phyloP scores from a whole-genome alignment of 352 stramenopile species.

The Phytophthora tentaculata region DNA sequence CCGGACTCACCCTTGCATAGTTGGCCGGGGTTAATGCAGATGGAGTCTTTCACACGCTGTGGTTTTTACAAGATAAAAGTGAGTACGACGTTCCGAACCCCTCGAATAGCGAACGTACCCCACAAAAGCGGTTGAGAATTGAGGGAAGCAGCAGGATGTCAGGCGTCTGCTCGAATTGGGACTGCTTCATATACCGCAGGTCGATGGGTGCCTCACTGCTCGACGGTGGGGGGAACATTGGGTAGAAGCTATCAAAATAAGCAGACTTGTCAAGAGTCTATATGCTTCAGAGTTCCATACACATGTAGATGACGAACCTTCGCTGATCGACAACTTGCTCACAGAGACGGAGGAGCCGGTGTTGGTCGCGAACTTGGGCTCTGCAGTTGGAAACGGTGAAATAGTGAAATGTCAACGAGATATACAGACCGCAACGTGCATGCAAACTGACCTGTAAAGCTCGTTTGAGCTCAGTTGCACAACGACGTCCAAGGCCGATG shows the following conservation, averaged over 20 bases:
- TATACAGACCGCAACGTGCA: not conserved
- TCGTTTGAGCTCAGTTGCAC: conserved; percentile 87
- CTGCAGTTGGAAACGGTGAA: conserved; percentile 20
- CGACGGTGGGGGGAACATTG: conserved; percentile 75
- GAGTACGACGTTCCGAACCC: not conserved
- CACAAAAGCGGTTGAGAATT: conserved; percentile 91
- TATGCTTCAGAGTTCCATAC: not conserved
- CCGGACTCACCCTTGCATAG: conserved; percentile 94
- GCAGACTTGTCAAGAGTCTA: not conserved
- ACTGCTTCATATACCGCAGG: conserved; percentile 92
- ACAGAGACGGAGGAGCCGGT: conserved; percentile 75
- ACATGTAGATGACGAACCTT: conserved; percentile 49
- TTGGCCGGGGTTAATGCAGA: conserved; percentile 96
- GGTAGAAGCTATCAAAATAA: conserved; percentile 63
- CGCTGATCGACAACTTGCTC: conserved; percentile 85
- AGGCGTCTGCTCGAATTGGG: conserved; percentile 91
- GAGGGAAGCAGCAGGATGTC: conserved; percentile 97
- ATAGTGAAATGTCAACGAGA: not conserved
- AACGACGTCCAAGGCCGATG: conserved; percentile 94
- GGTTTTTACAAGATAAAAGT: conserved; percentile 35
- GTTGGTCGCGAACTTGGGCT: conserved; percentile 61
- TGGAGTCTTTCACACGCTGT: conserved; percentile 88
- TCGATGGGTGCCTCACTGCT: conserved; percentile 88
- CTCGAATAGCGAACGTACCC: conserved; percentile 50
- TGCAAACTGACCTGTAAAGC: conserved; percentile 53